These are phyloP conservation scores for Stagonosporopsis cucurbitacearum DNA, from an alignment of 2,329 filamentous ascomycete species.

Conservation along the genomic window DNA sequence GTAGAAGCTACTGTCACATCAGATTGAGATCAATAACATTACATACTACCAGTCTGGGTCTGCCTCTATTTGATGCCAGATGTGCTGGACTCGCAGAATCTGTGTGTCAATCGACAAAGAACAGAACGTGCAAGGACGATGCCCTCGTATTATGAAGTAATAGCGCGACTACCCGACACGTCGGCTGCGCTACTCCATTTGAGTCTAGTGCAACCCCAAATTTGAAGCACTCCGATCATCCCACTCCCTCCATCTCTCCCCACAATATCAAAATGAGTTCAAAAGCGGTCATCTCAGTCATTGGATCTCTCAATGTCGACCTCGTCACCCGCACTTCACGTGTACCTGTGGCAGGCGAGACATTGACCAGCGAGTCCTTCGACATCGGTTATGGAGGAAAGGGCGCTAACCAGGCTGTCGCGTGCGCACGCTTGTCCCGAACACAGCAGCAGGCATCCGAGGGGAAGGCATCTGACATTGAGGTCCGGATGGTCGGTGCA, in stretches of 20 bases:
- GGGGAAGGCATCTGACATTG: slow-evolving; percentile 40
- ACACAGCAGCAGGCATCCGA: slow-evolving; percentile 43
- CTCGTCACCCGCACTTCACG: slow-evolving; percentile 87
- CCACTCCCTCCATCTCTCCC: slow-evolving; percentile 4
- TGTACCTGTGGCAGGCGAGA: slow-evolving; percentile 84
- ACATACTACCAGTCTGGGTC: too few species aligned
- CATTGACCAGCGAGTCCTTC: slow-evolving; percentile 79
- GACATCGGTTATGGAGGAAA: slow-evolving; percentile 87
- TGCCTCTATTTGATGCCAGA: too few species aligned
- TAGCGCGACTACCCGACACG: slow-evolving; percentile 2
- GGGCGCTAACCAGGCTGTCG: slow-evolving; percentile 93
- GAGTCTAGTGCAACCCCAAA: slow-evolving; percentile 5
- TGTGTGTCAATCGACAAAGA: not conserved
- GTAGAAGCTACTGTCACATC: too few species aligned
- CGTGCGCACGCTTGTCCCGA: slow-evolving; percentile 80
- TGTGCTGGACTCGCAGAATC: not conserved
- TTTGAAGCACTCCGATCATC: slow-evolving; percentile 6
- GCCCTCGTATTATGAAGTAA: not conserved
- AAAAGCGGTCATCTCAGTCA: slow-evolving; percentile 72
- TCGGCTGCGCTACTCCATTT: slow-evolving; percentile 8
- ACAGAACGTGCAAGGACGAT: not conserved
- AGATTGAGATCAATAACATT: too few species aligned
- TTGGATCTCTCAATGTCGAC: slow-evolving; percentile 95
- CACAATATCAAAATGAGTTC: slow-evolving; percentile 28
- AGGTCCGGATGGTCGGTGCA: slow-evolving; percentile 58